phyloP scores from a whole-genome alignment of 805 yeast genomes.

The Barnettozyma vustinii region DNA sequence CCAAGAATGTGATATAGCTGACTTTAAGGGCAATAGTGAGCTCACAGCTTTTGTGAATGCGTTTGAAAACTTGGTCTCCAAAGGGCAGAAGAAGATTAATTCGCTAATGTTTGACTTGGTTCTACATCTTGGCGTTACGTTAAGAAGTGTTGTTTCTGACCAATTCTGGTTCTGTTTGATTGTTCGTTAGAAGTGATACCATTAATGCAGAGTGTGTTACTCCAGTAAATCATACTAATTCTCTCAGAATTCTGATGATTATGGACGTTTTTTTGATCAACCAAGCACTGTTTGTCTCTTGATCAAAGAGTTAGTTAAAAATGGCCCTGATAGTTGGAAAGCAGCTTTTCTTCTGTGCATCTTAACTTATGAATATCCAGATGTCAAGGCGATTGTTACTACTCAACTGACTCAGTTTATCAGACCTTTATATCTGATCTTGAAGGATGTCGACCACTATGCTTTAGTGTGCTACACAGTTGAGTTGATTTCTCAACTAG shows the following conservation, averaged over 20 bases:
- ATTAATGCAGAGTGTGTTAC: no score
- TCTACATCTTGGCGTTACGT: constrained; percentile 20
- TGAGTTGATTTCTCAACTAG: constrained; percentile 21
- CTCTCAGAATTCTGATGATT: constrained; percentile 11
- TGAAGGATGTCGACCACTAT: constrained; percentile 13
- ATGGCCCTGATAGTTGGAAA: constrained; percentile 22
- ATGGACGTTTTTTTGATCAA: constrained; percentile 17
- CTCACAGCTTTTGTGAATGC: constrained; percentile 7
- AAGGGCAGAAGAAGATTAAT: constrained; percentile 12
- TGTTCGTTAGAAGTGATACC: constrained; percentile 10
- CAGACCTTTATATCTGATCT: background rate
- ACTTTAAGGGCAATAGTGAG: background rate
- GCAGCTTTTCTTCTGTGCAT: constrained; percentile 23
- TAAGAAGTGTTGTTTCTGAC: constrained; percentile 14
- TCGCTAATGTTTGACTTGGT: constrained; percentile 18
- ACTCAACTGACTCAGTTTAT: background rate
- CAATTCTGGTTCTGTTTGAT: constrained; percentile 21
- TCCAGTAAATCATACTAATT: background rate
- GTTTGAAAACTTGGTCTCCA: constrained; percentile 11
- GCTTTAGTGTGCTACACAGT: constrained; percentile 16
- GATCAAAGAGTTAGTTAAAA: constrained; percentile 8
- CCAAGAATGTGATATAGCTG: constrained; percentile 8
- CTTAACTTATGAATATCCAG: constrained; percentile 20
- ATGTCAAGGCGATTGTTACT: background rate
- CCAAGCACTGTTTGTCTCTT: constrained; percentile 11